Evolutionary conservation across 208 protist genomes (phyloP).

Genomic region (Trypanosomatidae sp.): DNA sequence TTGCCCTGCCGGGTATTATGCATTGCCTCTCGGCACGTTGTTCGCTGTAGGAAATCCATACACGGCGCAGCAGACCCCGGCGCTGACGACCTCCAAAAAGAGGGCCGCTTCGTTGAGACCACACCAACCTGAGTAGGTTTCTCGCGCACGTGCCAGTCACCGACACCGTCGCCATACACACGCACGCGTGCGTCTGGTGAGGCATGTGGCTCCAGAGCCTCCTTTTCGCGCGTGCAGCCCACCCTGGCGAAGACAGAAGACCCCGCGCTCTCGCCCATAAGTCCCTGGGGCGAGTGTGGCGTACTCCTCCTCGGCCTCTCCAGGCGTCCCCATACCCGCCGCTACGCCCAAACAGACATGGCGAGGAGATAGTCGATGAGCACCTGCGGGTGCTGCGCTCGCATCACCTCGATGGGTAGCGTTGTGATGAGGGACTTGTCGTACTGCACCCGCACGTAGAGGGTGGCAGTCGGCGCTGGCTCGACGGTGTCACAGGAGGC

Average conservation of each 20-base stretch:
- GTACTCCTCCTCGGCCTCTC: neutral
- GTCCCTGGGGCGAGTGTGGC: neutral
- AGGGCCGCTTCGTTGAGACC: neutral
- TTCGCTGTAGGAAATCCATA: neutral
- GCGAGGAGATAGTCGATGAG: conserved; percentile 82
- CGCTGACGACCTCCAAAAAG: neutral
- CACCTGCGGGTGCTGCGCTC: conserved; percentile 68
- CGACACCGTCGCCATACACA: neutral
- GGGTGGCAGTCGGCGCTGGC: neutral
- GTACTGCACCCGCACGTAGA: conserved; percentile 81
- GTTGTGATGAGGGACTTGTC: conserved; percentile 62
- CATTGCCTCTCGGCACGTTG: neutral
- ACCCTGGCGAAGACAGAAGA: too few species aligned
- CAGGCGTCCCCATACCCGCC: neutral
- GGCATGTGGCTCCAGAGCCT: neutral
- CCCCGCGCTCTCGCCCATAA: neutral
- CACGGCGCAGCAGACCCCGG: neutral
- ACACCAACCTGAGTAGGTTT: neutral
- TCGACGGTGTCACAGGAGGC: neutral
- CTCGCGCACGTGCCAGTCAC: neutral
- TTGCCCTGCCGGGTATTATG: neutral
- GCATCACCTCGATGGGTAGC: conserved; percentile 70
- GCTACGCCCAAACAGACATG: conserved; percentile 59
- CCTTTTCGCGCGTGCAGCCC: neutral
- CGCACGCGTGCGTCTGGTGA: neutral